Evolutionary conservation across 2,329 filamentous ascomycete species (phyloP).

Genomic region (Hypoxylon sp.): DNA sequence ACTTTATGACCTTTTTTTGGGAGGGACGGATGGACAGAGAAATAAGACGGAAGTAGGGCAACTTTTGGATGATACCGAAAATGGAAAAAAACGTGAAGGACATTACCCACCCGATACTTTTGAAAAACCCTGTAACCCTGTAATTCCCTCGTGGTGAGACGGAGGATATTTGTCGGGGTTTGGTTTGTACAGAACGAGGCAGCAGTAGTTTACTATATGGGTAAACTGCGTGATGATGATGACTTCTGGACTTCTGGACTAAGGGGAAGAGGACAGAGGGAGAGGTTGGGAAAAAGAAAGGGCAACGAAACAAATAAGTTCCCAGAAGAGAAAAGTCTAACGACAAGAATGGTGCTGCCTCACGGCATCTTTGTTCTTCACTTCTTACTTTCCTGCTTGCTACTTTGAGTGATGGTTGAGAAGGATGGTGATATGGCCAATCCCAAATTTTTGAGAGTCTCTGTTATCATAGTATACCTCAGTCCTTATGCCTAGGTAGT

Average conservation of each 20-base stretch:
- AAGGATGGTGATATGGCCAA: slow-evolving; percentile 24
- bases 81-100: slow-evolving; percentile 21
- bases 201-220: slow-evolving; percentile 14
- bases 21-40: slow-evolving; percentile 18
- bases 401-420: slow-evolving; percentile 35
- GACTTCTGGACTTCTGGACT: slow-evolving; percentile 6
- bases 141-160: slow-evolving; percentile 9
- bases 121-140: background rate
- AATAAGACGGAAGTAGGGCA: slow-evolving; percentile 27
- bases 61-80: slow-evolving; percentile 30
- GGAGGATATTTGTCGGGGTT: slow-evolving; percentile 1
- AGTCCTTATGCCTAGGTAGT: slow-evolving; percentile 26
- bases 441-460: slow-evolving; percentile 33
- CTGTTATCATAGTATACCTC: slow-evolving; percentile 37
- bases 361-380: slow-evolving; percentile 54
- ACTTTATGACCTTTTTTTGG: slow-evolving; percentile 35
- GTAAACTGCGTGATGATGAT: slow-evolving; percentile 30
- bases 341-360: slow-evolving; percentile 54
- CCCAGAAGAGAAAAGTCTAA: slow-evolving; percentile 39
- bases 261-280: background rate
- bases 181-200: slow-evolving; percentile 33
- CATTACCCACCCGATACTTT: slow-evolving; percentile 13
- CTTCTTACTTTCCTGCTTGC: slow-evolving; percentile 41
- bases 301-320: slow-evolving; percentile 20
- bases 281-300: slow-evolving; percentile 23